Base-by-base conservation (phyloP, 1,139 yeast genomes). In the Candida sojae region DNA sequence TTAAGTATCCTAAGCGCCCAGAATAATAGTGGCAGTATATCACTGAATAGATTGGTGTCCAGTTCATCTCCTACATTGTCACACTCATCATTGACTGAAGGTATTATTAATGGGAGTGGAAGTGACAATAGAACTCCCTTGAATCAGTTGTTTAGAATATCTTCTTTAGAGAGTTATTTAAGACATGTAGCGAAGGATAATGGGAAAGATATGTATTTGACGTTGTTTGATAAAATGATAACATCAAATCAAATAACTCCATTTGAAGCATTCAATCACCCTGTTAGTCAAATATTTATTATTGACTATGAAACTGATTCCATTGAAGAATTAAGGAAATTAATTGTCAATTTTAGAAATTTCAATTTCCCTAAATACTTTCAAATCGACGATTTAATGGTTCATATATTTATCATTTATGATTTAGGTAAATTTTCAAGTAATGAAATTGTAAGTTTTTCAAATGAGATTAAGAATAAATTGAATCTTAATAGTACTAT, bases 181-280 rank as follows among this genome's bases (percentile, higher is more conserved):
- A 60, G 62, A 37, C 64, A 64, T 42, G 43, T 49, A 25, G 47
- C 62, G 7, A 43, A 43, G 5, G 39, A 39, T 9, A 33, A 44
- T 3, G 47, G 50, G 13, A 55, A 57, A 7, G 71, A 69, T 43
- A 57, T 86, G n/a, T 88, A 85, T 58, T 67, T 80, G 51, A 78
- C 79, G 43, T 76, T 84, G 55, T 77, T 88, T 54, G 76, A 85
- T 42, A 79, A 83, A 53, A 63, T 88, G 28, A 72, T 88, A 25
- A 76, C 92, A 0, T 76, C 87, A 11, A 77, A 82, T 34, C 77
- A 78, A 25, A 71, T 88, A 5, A 83, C 90, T 2, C 86, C 96
- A 1, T 91, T 89, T 63, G 98, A 93, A 63, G 85, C 93, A 2
- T 86, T 92, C 62, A 86, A 89, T 57, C 98, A 93, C 62, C 98